Percentiles rank a stretch among this genome's conserved stretches.
Evolutionary conservation across 208 protist genomes (phyloP).

Genomic region (Naegleria lovaniensis): DNA sequence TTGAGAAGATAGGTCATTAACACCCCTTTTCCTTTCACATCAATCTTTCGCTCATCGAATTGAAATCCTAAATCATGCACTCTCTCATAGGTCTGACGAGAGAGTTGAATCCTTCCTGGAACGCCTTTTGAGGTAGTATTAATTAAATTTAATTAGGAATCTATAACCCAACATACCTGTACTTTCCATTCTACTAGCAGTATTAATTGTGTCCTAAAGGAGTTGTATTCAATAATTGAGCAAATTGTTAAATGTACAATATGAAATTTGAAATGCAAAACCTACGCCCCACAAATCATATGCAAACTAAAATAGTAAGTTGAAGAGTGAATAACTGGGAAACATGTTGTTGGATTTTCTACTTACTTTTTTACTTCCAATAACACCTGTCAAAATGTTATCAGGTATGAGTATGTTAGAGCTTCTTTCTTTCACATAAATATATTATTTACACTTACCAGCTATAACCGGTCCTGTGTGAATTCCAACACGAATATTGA

Average conservation of each 20-base stretch:
- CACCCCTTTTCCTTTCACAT: constrained; percentile 19
- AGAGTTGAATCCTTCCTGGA: constrained; percentile 34
- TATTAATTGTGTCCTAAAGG: too few species aligned
- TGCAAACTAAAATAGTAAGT: too few species aligned
- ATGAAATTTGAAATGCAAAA: too few species aligned
- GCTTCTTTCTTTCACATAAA: too few species aligned
- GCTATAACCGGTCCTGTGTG: background rate
- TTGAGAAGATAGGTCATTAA: background rate
- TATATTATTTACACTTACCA: background rate
- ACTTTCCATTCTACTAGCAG: too few species aligned
- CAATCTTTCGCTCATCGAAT: background rate
- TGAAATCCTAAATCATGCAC: background rate
- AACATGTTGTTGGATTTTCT: too few species aligned
- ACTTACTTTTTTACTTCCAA: background rate
- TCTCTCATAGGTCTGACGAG: background rate
- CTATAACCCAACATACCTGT: too few species aligned
- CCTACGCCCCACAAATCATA: background rate
- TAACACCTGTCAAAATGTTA: background rate
- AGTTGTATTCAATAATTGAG: too few species aligned
- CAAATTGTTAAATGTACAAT: too few species aligned
- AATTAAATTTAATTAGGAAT: background rate
- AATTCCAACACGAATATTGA: background rate
- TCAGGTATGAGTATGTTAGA: too few species aligned
- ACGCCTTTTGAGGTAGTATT: constrained; percentile 26
- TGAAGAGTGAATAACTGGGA: too few species aligned